Percentiles rank a stretch among this genome's conserved stretches.
These are phyloP conservation scores for Rhizopogon roseolus DNA, from an alignment of 768 basidiomycete genomes.

Conservation along the genomic window DNA sequence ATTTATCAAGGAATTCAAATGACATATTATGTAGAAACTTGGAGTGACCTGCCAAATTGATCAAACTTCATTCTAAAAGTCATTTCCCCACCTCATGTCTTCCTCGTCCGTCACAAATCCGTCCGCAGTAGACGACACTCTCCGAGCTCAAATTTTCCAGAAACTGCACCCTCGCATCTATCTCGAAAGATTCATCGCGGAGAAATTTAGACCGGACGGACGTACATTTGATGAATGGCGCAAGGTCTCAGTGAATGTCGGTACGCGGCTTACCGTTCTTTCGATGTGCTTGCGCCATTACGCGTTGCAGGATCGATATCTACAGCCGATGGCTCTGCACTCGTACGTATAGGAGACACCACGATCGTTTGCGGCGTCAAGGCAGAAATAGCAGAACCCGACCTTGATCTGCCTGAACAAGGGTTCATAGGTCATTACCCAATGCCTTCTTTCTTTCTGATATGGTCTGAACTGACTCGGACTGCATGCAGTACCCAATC, in stretches of 20 bases:
- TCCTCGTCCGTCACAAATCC: background rate
- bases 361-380: constrained; percentile 95
- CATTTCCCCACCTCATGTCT: background rate
- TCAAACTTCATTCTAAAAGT: too few species aligned
- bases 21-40: background rate
- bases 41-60: too few species aligned
- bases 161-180: constrained; percentile 87
- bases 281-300: background rate
- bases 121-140: constrained; percentile 9
- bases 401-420: constrained; percentile 63
- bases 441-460: background rate
- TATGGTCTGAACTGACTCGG: background rate
- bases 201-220: constrained; percentile 81
- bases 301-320: constrained; percentile 73
- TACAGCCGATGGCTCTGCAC: constrained; percentile 89
- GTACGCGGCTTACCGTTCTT: constrained; percentile 40
- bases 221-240: constrained; percentile 67
- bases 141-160: constrained; percentile 57
- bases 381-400: constrained; percentile 91
- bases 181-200: constrained; percentile 78
- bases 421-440: constrained; percentile 75
- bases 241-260: constrained; percentile 72
- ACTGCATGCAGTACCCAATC: constrained; percentile 70
- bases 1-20: background rate
- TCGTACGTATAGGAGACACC: constrained; percentile 89